These are phyloP conservation scores for Stellera chamaejasme DNA, from an alignment of 345 rosid species.

Conservation along the genomic window DNA sequence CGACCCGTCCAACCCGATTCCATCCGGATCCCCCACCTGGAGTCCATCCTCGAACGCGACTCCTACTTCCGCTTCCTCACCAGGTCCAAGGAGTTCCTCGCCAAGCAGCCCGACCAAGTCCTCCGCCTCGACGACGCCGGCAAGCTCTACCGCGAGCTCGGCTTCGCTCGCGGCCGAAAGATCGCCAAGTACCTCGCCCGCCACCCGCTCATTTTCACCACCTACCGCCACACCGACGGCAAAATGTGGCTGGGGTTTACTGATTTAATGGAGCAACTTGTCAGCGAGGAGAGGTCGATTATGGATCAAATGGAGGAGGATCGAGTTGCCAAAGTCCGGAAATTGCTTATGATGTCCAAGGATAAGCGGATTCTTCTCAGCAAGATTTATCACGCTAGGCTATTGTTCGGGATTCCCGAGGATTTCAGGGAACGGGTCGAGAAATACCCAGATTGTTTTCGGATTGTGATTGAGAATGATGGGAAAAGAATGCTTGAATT, in stretches of 20 bases:
- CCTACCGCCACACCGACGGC: conserved; percentile 54
- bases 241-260: conserved; percentile 81
- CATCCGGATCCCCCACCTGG: conserved; percentile 38
- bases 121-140: conserved; percentile 80
- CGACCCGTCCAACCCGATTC: conserved; percentile 47
- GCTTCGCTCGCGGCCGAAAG: conserved; percentile 90
- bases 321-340: conserved; percentile 49
- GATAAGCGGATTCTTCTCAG: conserved; percentile 60
- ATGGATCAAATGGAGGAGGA: conserved; percentile 56
- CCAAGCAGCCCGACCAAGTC: conserved; percentile 51
- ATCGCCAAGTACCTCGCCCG: conserved; percentile 43
- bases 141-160: conserved; percentile 74
- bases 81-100: conserved; percentile 52
- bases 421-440: conserved; percentile 71
- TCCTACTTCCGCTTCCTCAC: conserved; percentile 58
- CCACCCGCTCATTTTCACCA: conserved; percentile 60
- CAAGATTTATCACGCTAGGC: conserved; percentile 64
- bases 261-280: conserved; percentile 51
- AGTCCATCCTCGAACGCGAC: conserved; percentile 54
- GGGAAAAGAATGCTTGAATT: conserved; percentile 69
- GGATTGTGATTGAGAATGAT: conserved; percentile 39
- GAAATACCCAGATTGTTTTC: conserved; percentile 63
- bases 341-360: conserved; percentile 74
- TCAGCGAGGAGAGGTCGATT: conserved; percentile 48
- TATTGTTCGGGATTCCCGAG: conserved; percentile 76